phyloP scores from a whole-genome alignment of 1,139 yeast species.

The Candida glucosophila region DNA sequence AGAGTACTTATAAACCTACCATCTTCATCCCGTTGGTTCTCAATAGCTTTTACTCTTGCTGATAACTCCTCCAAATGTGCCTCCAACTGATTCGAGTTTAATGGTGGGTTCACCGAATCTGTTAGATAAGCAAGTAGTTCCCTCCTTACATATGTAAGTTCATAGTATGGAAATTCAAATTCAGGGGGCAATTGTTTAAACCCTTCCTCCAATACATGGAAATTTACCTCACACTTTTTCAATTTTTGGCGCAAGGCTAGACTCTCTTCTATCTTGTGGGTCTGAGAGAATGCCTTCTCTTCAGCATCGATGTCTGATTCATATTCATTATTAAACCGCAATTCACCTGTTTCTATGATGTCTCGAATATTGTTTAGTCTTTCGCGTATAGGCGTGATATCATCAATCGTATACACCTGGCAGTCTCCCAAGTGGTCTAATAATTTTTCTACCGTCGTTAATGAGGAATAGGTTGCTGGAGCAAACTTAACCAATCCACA shows the following conservation, averaged over 20 bases:
- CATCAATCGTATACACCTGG: conserved; percentile 75
- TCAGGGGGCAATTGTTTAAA: conserved; percentile 51
- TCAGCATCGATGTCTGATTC: conserved; percentile 13
- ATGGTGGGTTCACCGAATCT: conserved; percentile 6
- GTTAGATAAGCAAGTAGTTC: conserved; percentile 26
- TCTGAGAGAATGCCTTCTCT: conserved; percentile 8
- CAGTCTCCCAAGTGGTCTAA: conserved; percentile 76
- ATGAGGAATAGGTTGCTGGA: conserved; percentile 87
- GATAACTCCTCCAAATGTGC: conserved; percentile 11
- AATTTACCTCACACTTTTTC: conserved; percentile 47
- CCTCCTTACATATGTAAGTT: conserved; percentile 31
- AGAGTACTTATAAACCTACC: conserved; percentile 23
- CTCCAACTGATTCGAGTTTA: conserved; percentile 5
- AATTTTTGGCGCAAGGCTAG: conserved; percentile 50
- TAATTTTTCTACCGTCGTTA: conserved; percentile 75
- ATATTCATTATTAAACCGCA: conserved; percentile 24
- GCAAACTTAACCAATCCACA: conserved; percentile 86
- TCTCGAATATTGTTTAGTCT: conserved; percentile 60
- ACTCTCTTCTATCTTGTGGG: conserved; percentile 46
- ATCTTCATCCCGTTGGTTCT: conserved; percentile 22
- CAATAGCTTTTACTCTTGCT: conserved; percentile 22
- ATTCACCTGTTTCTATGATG: conserved; percentile 45
- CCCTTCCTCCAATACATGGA: conserved; percentile 40
- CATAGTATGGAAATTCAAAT: conserved; percentile 42
- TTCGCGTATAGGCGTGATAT: conserved; percentile 64